phyloP scores from a whole-genome alignment of 352 stramenopile genomes.

The Peronospora tabacina region DNA sequence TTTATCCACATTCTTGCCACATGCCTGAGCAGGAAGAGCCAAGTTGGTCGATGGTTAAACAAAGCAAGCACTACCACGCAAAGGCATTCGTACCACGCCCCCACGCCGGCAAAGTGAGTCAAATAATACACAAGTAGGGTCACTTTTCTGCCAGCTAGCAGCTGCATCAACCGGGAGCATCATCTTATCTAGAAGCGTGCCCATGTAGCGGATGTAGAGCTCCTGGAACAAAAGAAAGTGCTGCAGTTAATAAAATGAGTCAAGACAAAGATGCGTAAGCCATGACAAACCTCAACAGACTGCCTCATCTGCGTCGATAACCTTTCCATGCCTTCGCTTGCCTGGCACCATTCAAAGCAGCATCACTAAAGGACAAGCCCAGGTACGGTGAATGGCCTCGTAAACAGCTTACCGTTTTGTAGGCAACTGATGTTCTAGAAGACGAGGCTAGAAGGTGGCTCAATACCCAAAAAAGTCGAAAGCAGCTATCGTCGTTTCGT shows the following conservation, averaged over 20 bases:
- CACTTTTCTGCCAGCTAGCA: constrained; percentile 52
- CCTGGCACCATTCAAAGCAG: constrained; percentile 27
- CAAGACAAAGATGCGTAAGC: neutral
- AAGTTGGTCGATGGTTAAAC: neutral
- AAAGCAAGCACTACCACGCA: neutral
- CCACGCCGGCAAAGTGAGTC: constrained; percentile 68
- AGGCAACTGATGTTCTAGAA: constrained; percentile 38
- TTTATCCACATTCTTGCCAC: constrained; percentile 43
- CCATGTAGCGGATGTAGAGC: constrained; percentile 50
- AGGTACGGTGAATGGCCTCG: neutral
- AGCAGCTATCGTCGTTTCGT: constrained; percentile 41
- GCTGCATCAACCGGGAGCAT: constrained; percentile 31
- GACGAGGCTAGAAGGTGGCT: constrained; percentile 62
- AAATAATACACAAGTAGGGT: constrained; percentile 57
- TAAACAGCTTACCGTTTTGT: constrained; percentile 42
- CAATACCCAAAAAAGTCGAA: constrained; percentile 78
- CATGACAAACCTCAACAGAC: constrained; percentile 37
- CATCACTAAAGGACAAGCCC: neutral
- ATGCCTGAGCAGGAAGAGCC: constrained; percentile 33
- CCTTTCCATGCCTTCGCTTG: constrained; percentile 25
- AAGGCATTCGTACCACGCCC: constrained; percentile 35
- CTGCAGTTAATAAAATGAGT: neutral
- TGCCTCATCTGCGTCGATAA: constrained; percentile 28
- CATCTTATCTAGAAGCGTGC: constrained; percentile 50
- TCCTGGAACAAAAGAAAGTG: constrained; percentile 20